Percentiles rank a stretch among this genome's conserved stretches.
Evolutionary conservation across 164 flowering plant species (phyloP).

Genomic region (Piper betle): DNA sequence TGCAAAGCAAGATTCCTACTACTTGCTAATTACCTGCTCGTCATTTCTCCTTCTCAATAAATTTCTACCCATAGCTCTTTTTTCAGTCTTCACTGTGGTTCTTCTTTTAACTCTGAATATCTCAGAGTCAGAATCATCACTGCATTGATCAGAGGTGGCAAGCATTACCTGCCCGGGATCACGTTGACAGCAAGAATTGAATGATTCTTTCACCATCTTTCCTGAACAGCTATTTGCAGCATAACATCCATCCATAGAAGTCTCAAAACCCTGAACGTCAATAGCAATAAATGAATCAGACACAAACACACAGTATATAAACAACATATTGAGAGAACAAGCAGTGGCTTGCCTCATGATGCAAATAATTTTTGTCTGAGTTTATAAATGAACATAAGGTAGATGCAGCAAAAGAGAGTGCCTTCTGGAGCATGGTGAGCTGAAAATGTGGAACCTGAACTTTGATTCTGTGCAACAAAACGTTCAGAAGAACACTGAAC

Average conservation of each 20-base stretch:
- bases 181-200: no score
- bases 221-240: neutral
- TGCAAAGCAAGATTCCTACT: neutral
- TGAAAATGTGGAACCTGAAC: constrained; percentile 5
- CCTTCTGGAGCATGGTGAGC: constrained; percentile 11
- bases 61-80: neutral
- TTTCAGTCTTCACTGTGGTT: neutral
- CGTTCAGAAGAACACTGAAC: no score
- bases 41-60: neutral
- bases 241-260: neutral
- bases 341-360: constrained; percentile 27
- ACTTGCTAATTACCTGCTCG: neutral
- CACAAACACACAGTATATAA: neutral
- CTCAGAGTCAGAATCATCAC: constrained; percentile 70
- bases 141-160: constrained; percentile 13
- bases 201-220: constrained; percentile 8
- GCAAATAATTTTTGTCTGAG: constrained; percentile 9
- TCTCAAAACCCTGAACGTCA: constrained; percentile 19
- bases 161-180: constrained; percentile 13
- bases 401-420: constrained; percentile 23
- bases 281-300: neutral
- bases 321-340: neutral
- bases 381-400: constrained; percentile 14
- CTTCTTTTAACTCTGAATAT: constrained; percentile 50
- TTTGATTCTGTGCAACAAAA: neutral